Evolutionary conservation across 1,139 yeast species (phyloP).

Genomic region (Suhomyces terraborum): DNA sequence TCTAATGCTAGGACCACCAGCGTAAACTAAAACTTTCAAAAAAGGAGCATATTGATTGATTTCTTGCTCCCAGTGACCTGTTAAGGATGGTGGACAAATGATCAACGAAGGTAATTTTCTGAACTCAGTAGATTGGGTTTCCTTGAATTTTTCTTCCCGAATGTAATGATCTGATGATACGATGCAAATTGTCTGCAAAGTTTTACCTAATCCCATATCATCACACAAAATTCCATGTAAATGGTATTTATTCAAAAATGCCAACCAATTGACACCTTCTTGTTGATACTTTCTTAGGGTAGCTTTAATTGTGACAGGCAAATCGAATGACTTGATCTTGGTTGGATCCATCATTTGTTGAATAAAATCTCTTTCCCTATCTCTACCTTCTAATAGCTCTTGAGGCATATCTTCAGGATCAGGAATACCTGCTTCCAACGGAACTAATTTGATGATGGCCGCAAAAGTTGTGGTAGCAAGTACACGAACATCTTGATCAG

Average conservation of each 20-base stretch:
- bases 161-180: slow-evolving; percentile 93
- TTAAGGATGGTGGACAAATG: slow-evolving; percentile 94
- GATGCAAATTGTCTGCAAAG: slow-evolving; percentile 94
- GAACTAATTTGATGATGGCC: slow-evolving; percentile 89
- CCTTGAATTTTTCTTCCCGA: slow-evolving; percentile 67
- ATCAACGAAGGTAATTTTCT: slow-evolving; percentile 81
- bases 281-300: slow-evolving; percentile 94
- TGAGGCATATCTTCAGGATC: slow-evolving; percentile 93
- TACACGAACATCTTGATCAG: slow-evolving; percentile 84
- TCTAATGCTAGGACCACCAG: slow-evolving; percentile 87
- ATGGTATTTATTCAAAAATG: slow-evolving; percentile 91
- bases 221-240: slow-evolving; percentile 97
- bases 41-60: slow-evolving; percentile 88
- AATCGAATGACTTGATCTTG: slow-evolving; percentile 80
- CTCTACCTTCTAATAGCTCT: slow-evolving; percentile 84
- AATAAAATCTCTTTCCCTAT: slow-evolving; percentile 89
- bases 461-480: slow-evolving; percentile 97
- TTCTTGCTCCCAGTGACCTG: slow-evolving; percentile 99
- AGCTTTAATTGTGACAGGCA: slow-evolving; percentile 92
- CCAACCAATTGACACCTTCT: slow-evolving; percentile 98
- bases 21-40: slow-evolving; percentile 79
- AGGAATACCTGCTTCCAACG: slow-evolving; percentile 95
- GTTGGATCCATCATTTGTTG: slow-evolving; percentile 99
- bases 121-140: slow-evolving; percentile 65
- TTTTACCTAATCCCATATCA: slow-evolving; percentile 99